Evolutionary conservation across 2,329 filamentous ascomycete species (phyloP).

Genomic region (Xenoacremonium recifei): DNA sequence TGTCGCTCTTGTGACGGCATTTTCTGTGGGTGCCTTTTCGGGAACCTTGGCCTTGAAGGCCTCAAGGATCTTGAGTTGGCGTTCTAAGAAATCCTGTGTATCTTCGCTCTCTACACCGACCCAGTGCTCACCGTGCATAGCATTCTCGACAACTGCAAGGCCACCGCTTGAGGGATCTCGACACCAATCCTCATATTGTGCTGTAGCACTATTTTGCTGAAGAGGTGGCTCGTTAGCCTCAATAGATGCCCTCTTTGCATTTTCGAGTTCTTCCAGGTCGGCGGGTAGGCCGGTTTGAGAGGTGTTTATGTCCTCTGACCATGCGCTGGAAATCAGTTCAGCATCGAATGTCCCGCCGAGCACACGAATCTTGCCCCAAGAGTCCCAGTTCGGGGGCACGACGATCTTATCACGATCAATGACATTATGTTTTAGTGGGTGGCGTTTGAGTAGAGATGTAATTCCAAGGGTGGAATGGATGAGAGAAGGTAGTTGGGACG

Average conservation of each 20-base stretch:
- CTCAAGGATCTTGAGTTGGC: slow-evolving; percentile 76
- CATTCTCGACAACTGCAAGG: slow-evolving; percentile 38
- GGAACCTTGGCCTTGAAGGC: slow-evolving; percentile 54
- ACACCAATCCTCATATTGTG: slow-evolving; percentile 76
- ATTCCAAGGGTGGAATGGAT: slow-evolving; percentile 85
- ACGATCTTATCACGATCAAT: slow-evolving; percentile 93
- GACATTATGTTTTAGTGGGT: slow-evolving; percentile 82
- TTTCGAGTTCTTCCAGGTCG: slow-evolving; percentile 19
- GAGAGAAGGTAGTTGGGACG: slow-evolving; percentile 74
- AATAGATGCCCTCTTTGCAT: slow-evolving; percentile 18
- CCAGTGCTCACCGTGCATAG: slow-evolving; percentile 35
- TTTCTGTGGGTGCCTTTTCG: slow-evolving; percentile 37
- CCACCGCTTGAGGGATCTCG: slow-evolving; percentile 68
- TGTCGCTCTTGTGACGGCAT: slow-evolving; percentile 17
- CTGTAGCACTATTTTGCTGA: slow-evolving; percentile 60
- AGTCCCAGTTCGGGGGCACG: slow-evolving; percentile 96
- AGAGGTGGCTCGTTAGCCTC: slow-evolving; percentile 17
- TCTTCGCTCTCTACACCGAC: slow-evolving; percentile 49
- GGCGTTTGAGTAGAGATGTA: slow-evolving; percentile 75
- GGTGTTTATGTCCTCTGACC: slow-evolving; percentile 78
- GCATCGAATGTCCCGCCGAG: slow-evolving; percentile 90
- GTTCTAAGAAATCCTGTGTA: slow-evolving; percentile 72
- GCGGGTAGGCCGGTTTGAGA: slow-evolving; percentile 31
- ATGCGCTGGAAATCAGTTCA: slow-evolving; percentile 79
- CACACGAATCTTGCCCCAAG: slow-evolving; percentile 94